Conservation (phyloP, 345 rosid genomes). For the Euphorbia peplus region DNA sequence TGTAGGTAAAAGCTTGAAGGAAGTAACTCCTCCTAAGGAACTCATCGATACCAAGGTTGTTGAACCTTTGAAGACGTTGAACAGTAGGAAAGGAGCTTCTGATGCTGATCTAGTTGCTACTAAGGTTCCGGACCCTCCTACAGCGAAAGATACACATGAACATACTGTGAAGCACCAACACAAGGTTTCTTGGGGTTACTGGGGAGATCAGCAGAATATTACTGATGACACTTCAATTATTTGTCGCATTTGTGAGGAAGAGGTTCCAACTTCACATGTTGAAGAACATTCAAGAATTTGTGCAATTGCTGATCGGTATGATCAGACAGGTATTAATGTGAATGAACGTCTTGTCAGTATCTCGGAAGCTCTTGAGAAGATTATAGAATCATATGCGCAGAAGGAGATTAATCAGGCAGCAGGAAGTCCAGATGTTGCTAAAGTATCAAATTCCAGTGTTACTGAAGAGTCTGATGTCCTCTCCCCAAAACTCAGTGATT, state of each 20-base stretch:
- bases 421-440: constrained; percentile 87
- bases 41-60: constrained; percentile 47
- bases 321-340: constrained; percentile 77
- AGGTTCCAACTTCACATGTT: constrained; percentile 78
- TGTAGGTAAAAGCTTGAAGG: constrained; percentile 50
- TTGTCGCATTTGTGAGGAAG: constrained; percentile 98
- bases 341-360: constrained; percentile 84
- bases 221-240: constrained; percentile 84
- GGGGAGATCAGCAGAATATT: constrained; percentile 73
- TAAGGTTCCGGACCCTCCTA: constrained; percentile 45
- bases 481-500: constrained; percentile 96
- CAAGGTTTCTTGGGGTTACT: constrained; percentile 90
- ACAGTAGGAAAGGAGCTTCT: constrained; percentile 37
- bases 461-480: constrained; percentile 82
- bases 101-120: constrained; percentile 39
- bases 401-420: constrained; percentile 65
- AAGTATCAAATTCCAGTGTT: constrained; percentile 82
- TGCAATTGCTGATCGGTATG: constrained; percentile 93
- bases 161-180: constrained; percentile 75
- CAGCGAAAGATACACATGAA: constrained; percentile 60
- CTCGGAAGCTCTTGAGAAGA: constrained; percentile 88
- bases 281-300: constrained; percentile 97
- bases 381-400: constrained; percentile 66
- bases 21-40: constrained; percentile 49
- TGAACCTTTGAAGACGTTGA: constrained; percentile 40